Evolutionary conservation across 192 early-diverging fungal genomes (phyloP).

Genomic region (Pecoramyces ruminantium): DNA sequence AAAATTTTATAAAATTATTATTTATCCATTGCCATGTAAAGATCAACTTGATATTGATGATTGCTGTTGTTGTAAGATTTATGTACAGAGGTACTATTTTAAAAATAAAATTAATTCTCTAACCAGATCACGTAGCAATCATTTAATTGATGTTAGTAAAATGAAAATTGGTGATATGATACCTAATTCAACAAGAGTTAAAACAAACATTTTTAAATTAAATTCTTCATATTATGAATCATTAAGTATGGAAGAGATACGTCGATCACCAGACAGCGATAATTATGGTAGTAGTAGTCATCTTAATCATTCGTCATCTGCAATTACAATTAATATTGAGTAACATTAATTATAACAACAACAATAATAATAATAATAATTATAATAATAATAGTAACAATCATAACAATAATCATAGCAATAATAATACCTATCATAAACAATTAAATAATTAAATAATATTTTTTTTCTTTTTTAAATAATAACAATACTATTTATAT

Average conservation of each 20-base stretch:
- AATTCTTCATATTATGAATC: neutral
- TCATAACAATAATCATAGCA: no score
- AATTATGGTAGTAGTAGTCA: neutral
- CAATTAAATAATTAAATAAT: no score
- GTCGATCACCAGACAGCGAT: neutral
- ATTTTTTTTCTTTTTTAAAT: no score
- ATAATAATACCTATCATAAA: no score
- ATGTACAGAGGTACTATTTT: neutral
- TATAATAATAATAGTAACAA: no score
- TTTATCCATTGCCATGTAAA: neutral
- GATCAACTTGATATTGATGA: neutral
- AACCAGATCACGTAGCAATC: neutral
- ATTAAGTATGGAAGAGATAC: neutral
- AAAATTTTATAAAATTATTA: neutral
- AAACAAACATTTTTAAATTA: neutral
- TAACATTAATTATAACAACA: neutral
- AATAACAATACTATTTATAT: no score
- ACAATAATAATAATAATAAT: no score
- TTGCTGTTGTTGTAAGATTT: neutral
- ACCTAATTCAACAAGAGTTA: neutral
- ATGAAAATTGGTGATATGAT: neutral
- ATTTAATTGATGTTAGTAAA: neutral
- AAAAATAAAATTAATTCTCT: neutral
- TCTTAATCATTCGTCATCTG: neutral
- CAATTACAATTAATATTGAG: neutral